phyloP scores from a whole-genome alignment of 2,329 filamentous ascomycete species.

The Xylariaceae sp. region DNA sequence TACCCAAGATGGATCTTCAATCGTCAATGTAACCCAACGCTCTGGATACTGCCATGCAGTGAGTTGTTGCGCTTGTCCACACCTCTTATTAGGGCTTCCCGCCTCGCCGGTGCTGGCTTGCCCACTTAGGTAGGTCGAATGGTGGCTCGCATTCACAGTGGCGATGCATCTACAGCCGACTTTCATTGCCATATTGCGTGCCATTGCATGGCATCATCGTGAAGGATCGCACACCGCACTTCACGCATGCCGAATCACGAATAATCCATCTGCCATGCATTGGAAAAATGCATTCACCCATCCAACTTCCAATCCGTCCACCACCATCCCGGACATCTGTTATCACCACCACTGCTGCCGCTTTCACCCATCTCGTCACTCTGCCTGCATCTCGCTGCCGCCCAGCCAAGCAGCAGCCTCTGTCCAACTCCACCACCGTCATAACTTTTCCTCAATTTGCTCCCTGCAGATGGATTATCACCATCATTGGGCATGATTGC shows the following conservation, averaged over 20 bases:
- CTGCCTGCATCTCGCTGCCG: conserved; percentile 1
- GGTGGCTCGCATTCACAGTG: not conserved
- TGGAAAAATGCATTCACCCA: not conserved
- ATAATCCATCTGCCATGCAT: too few relatives aligned
- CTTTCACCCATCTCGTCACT: not conserved
- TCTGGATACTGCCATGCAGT: too few relatives aligned
- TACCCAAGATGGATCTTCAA: too few relatives aligned
- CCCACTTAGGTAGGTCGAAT: conserved; percentile 17
- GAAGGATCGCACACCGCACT: too few relatives aligned
- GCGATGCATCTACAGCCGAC: not conserved
- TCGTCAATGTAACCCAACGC: too few relatives aligned
- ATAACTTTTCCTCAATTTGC: conserved; percentile 21
- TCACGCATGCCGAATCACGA: too few relatives aligned
- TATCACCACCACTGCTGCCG: conserved; percentile 2
- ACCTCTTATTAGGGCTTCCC: conserved; percentile 6
- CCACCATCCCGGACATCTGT: too few relatives aligned
- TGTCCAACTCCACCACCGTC: conserved; percentile 22
- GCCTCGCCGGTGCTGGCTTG: conserved; percentile 11
- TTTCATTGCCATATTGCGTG: not conserved
- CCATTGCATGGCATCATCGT: not conserved
- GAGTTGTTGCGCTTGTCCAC: not conserved
- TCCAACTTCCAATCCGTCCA: conserved; percentile 3
- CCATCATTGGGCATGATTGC: conserved; percentile 32
- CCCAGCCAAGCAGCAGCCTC: conserved; percentile 9
- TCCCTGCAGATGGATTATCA: conserved; percentile 18